Base-by-base conservation (phyloP, 805 yeast genomes). In the Helenozyma rhizophorensis region DNA sequence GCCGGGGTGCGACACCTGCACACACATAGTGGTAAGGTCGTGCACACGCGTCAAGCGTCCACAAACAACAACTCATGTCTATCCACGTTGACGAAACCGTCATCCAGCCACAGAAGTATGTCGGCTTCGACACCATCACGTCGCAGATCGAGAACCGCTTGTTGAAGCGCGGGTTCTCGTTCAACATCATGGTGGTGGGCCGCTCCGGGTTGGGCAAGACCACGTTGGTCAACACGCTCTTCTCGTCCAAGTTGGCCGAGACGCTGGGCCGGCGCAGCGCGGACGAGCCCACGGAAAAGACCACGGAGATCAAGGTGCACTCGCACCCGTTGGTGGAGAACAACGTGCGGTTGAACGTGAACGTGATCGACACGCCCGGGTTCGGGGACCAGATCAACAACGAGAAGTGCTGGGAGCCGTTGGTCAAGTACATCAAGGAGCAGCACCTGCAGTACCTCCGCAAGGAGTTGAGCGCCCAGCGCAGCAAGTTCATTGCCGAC, bases 351-450 rank as follows among this genome's bases (percentile, higher is more conserved):
- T 76, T 93, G 56, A 82, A 82, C 51, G 67, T 93, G 43, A 89
- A 87, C 50, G 79, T 93, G 35, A 85, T 93, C 54, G 98, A 93
- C 58, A 93, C 98, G 3, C 97, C 97, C 14, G 97, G 97, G 11
- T 93, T 87, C 68, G 97, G 96, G 24, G 98, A 93, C 69, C 96
- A 85, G 64, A 83, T 93, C 47, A 85, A 88, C 66, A 89, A 89
- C 62, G 94, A 85, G 51, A 84, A 83, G 62, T 88, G 95, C 62
- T 90, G 97, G 96, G 97, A 89, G 50, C 96, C 96, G 33, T 80
- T 89, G 42, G 81, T 89, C 45, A 87, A 86, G 62, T 89, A 88
- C 64, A 86, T 89, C 57, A 89, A 89, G 65, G 97, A 89, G 62
- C 97, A 89, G 64, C 95, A 89, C 60, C 83, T 94, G 26, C 80